Percentiles rank a stretch among this genome's conserved stretches.
phyloP scores from a whole-genome alignment of 2,329 filamentous ascomycete species.

The Ascomycota sp. region DNA sequence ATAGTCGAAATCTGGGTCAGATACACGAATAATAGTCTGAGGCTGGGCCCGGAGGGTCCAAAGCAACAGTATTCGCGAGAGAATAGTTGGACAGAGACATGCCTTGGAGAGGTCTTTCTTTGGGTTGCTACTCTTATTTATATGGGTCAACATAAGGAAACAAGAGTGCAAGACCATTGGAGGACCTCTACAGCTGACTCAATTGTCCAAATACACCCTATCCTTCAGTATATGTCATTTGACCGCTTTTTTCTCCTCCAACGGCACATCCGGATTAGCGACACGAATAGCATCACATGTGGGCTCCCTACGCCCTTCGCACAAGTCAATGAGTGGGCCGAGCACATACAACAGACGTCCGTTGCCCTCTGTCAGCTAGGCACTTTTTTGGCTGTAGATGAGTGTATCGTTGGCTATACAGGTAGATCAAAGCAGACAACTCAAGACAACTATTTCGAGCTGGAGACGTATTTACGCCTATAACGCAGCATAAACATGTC shows the following conservation, averaged over 20 bases:
- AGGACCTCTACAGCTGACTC: not conserved
- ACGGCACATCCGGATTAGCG: not conserved
- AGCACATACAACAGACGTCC: not conserved
- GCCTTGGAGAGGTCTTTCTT: not conserved
- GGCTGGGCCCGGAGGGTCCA: not conserved
- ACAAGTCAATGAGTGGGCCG: not conserved
- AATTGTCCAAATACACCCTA: not conserved
- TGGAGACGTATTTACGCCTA: no score
- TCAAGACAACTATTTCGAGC: no score
- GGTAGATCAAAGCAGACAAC: not conserved
- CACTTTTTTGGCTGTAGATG: not conserved
- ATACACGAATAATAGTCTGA: not conserved
- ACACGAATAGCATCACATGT: not conserved
- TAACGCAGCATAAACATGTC: no score
- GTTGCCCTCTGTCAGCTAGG: not conserved
- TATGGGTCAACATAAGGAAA: not conserved
- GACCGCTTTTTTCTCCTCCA: not conserved
- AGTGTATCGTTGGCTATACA: not conserved
- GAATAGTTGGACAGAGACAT: not conserved
- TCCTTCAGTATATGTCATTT: not conserved
- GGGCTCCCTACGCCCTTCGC: not conserved
- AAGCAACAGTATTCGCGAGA: not conserved
- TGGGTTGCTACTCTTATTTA: not conserved
- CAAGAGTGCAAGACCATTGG: constrained; percentile 5
- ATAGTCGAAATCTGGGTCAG: not conserved